Evolutionary conservation across 73 alveolate genomes (phyloP), one percentile per base, ranked within the genome.

Genomic region (Paraurostyla sp.): DNA sequence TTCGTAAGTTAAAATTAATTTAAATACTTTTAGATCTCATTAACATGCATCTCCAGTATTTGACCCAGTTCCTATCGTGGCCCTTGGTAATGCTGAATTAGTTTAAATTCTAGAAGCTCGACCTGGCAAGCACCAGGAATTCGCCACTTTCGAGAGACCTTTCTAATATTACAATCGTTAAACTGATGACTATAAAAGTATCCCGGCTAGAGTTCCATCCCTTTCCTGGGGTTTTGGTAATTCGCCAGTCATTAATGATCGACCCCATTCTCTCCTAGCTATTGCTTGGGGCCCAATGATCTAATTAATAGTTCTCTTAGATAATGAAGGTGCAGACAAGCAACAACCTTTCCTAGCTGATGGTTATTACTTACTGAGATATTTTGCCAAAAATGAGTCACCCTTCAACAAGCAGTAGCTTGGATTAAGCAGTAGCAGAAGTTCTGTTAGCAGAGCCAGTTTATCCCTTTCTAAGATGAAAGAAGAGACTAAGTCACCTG

Each of bases 211-310:
- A 49, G 86, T 73, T 0, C 86, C 86, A 2, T 43, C 71, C 6
- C 49, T 73, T 29, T 43, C 71, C 4, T 86, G 93, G 93, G 93
- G 93, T 33, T 65, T 56, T 52, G 93, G 93, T 3, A 40, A 51
- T 27, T 25, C 85, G 7, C 93, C 93, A 32, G 58, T 45, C 20
- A 41, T 82, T 43, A 60, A 60, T 23, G 93, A 86, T 41, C 30
- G 76, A 46, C 36, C 89, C 0, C 71, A 86, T 42, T 59, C 88
- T 0, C 51, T 86, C 0, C 32, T 86, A 30, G 93, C 93, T 0
- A 42, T 86, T 20, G 93, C 88, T 15, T 88, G 94, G 94, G 94
- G 94, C 0, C 88, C 88, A 13, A 29, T 69, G 22, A 41, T 88
- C 49, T 73, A 88, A 43, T 43, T 88, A 13, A 30, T 42, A 9